A percentile compares a stretch with the other conserved stretches of the same genome.
phyloP scores from a whole-genome alignment of 768 basidiomycete species.

The Lenzites betulinus region DNA sequence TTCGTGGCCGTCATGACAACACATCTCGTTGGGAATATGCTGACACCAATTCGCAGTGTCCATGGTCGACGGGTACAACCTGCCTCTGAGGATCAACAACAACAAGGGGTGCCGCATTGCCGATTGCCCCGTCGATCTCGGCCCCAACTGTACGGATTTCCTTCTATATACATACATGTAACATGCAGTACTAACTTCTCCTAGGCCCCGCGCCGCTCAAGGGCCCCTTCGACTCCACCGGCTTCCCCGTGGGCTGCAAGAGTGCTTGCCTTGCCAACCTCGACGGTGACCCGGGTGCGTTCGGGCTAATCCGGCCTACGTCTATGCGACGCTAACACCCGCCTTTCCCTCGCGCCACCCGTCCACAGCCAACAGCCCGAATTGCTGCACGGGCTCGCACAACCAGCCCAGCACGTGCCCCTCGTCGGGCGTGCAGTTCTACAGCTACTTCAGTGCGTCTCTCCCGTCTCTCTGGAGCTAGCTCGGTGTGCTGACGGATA shows the following conservation, averaged over 20 bases:
- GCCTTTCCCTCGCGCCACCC: too few relatives aligned
- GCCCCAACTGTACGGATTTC: conserved; percentile 37
- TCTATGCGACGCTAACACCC: background rate
- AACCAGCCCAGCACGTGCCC: conserved; percentile 59
- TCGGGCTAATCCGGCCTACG: background rate
- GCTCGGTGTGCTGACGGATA: background rate
- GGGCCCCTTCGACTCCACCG: conserved; percentile 38
- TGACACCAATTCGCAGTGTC: conserved; percentile 25
- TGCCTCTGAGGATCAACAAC: conserved; percentile 38
- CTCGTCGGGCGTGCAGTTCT: conserved; percentile 42
- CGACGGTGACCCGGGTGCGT: conserved; percentile 33
- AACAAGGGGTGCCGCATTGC: conserved; percentile 36
- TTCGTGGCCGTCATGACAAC: background rate
- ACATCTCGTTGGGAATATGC: background rate
- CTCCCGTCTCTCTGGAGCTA: background rate
- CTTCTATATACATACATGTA: background rate
- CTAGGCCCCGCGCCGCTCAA: conserved; percentile 37
- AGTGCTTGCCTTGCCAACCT: conserved; percentile 45
- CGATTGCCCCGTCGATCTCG: conserved; percentile 40
- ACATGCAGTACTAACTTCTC: background rate
- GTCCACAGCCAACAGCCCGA: conserved; percentile 49
- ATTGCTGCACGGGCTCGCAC: conserved; percentile 64
- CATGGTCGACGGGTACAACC: conserved; percentile 36
- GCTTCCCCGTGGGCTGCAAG: conserved; percentile 46
- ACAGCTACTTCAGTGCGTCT: conserved; percentile 49